Evolutionary conservation across 2,329 filamentous ascomycete species (phyloP).

Genomic region (Fusarium sp.): DNA sequence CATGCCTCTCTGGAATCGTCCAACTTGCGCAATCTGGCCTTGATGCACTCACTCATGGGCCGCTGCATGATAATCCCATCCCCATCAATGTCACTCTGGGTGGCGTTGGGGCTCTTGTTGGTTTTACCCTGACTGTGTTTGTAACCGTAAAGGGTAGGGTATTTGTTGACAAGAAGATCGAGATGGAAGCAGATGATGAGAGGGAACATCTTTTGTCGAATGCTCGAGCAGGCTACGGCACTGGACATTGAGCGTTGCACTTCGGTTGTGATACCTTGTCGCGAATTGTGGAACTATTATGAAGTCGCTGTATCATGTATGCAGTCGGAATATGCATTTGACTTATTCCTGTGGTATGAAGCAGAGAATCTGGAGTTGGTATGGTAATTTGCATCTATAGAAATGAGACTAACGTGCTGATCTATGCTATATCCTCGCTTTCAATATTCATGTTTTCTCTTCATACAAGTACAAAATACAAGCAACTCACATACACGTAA

Average conservation of each 20-base stretch:
- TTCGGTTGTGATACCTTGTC: not conserved
- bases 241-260: not conserved
- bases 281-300: not conserved
- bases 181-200: slow-evolving; percentile 28
- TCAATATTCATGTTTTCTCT: too few relatives aligned
- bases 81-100: slow-evolving; percentile 30
- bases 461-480: too few relatives aligned
- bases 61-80: slow-evolving; percentile 18
- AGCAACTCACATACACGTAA: not conserved
- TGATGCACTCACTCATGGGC: slow-evolving; percentile 72
- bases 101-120: slow-evolving; percentile 11
- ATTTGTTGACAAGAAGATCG: slow-evolving; percentile 35
- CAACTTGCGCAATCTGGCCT: slow-evolving; percentile 80
- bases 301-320: too few relatives aligned
- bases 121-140: slow-evolving; percentile 17
- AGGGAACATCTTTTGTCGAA: slow-evolving; percentile 35
- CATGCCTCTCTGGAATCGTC: slow-evolving; percentile 78
- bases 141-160: slow-evolving; percentile 19
- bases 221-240: slow-evolving; percentile 19
- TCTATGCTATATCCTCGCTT: too few relatives aligned
- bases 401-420: too few relatives aligned
- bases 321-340: too few relatives aligned
- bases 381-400: too few relatives aligned
- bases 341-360: too few relatives aligned
- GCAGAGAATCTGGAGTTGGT: too few relatives aligned